Evolutionary conservation across 1,284 basidiomycete species (phyloP), one percentile per base, ranked within the genome.

Genomic region (Heterobasidion occidentale): DNA sequence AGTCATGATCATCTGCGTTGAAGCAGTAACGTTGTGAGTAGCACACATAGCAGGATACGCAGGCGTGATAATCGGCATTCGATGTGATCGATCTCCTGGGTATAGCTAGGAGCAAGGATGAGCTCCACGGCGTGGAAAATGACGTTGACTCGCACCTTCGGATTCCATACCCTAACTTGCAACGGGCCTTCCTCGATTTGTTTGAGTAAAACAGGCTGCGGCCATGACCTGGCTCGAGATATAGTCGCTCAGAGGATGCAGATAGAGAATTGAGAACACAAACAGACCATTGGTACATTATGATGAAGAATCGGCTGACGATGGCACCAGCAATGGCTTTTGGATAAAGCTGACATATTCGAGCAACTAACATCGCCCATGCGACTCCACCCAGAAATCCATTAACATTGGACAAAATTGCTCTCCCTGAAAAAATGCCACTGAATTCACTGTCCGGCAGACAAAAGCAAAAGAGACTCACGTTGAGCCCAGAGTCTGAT

Each of bases 31-130:
- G 67, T 99, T 99, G 74, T 99, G 97, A 14, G 97, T 99, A 36
- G 96, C 87, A 70, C 96, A 99, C 96, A 99, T 99, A n/a, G 95
- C 91, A 45, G 97, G 97, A 73, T 98, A 99, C 20, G 97, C 95
- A 5, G 97, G 97, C 1, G 97, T 99, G 66, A 99, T 99, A 68
- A 99, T 98, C n/a, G 97, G 97, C 97, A 99, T 99, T 59, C 94
- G 84, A 74, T 99, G 97, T 38, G 90, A 82, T 59, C 92, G 83
- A 72, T 99, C 97, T 60, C 86, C 83, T 1, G 94, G 92, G 71
- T 98, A 98, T 54, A 98, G 74, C 90, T 95, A 46, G n/a, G n/a
- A 42, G n/a, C 38, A n/a, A 42, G 38, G 11, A n/a, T 42, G n/a
- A 42, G 38, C 12, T n/a, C 38, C n/a, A n/a, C 5, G 7, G 38